phyloP scores from a whole-genome alignment of 2,329 filamentous ascomycete genomes.

The Leptographium wingfieldii region DNA sequence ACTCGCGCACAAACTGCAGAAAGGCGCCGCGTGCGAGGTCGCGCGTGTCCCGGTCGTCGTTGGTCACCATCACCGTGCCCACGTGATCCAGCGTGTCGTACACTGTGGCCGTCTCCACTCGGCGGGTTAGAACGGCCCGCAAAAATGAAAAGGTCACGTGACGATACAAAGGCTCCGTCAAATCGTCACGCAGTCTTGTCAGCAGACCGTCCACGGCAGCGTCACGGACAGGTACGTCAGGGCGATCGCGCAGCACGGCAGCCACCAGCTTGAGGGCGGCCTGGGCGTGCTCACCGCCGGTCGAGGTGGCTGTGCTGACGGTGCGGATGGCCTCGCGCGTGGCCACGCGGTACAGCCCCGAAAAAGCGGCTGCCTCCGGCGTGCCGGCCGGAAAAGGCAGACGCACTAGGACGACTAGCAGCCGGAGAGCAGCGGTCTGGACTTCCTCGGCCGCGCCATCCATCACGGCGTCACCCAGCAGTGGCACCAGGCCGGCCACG shows the following conservation, averaged over 20 bases:
- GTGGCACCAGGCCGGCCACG: slow-evolving; percentile 72
- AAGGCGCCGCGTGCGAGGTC: slow-evolving; percentile 82
- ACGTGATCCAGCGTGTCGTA: slow-evolving; percentile 89
- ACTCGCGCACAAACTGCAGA: slow-evolving; percentile 88
- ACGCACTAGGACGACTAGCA: slow-evolving; percentile 76
- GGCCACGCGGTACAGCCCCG: slow-evolving; percentile 58
- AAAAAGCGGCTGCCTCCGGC: slow-evolving; percentile 29
- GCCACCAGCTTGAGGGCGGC: slow-evolving; percentile 81
- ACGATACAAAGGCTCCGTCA: slow-evolving; percentile 85
- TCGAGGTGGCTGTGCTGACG: slow-evolving; percentile 54
- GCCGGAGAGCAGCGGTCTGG: slow-evolving; percentile 72
- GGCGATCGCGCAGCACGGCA: slow-evolving; percentile 70
- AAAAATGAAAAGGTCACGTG: slow-evolving; percentile 93
- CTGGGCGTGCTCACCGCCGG: slow-evolving; percentile 73
- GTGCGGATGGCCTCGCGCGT: slow-evolving; percentile 67
- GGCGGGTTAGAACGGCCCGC: slow-evolving; percentile 72
- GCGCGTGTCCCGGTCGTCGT: slow-evolving; percentile 77
- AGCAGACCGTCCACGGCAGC: slow-evolving; percentile 73
- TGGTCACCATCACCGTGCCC: slow-evolving; percentile 87
- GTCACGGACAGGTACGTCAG: slow-evolving; percentile 65
- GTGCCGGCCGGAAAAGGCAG: slow-evolving; percentile 61
- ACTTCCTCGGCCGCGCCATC: slow-evolving; percentile 64
- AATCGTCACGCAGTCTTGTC: slow-evolving; percentile 68
- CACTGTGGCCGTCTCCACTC: slow-evolving; percentile 71
- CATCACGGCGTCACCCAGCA: slow-evolving; percentile 77